A percentile compares a stretch with the other conserved stretches of the same genome.
Evolutionary conservation across 202 grass and related monocot species (phyloP).

Genomic region (Bolboschoenoplectus hybrid): DNA sequence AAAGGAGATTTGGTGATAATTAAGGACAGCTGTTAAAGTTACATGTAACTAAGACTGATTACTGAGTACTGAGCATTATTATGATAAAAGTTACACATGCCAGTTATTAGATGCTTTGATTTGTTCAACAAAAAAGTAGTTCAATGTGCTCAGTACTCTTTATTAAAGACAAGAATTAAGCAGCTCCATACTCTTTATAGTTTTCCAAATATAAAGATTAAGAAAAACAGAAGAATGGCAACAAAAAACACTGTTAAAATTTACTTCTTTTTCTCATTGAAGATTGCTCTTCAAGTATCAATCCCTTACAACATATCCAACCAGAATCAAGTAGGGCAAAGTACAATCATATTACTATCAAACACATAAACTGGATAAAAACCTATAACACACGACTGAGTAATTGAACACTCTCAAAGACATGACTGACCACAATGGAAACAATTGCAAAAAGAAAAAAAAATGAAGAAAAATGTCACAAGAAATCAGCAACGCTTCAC

Average conservation of each 20-base stretch:
- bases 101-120: background rate
- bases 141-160: background rate
- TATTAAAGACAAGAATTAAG: background rate
- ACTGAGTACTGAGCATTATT: background rate
- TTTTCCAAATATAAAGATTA: background rate
- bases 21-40: background rate
- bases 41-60: background rate
- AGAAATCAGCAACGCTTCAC: slow-evolving; percentile 96
- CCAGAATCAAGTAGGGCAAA: slow-evolving; percentile 8
- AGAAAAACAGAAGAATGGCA: background rate
- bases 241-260: background rate
- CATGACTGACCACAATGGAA: slow-evolving; percentile 52
- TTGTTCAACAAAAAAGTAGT: background rate
- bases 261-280: slow-evolving; percentile 26
- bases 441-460: slow-evolving; percentile 54
- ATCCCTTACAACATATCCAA: slow-evolving; percentile 39
- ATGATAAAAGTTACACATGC: background rate
- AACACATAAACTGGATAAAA: slow-evolving; percentile 19
- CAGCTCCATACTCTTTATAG: background rate
- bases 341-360: slow-evolving; percentile 27
- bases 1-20: background rate
- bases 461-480: slow-evolving; percentile 30
- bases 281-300: slow-evolving; percentile 20
- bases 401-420: slow-evolving; percentile 31
- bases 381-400: slow-evolving; percentile 17